Evolutionary conservation across 352 stramenopile species (phyloP).

Genomic region (Pythium diclinum): DNA sequence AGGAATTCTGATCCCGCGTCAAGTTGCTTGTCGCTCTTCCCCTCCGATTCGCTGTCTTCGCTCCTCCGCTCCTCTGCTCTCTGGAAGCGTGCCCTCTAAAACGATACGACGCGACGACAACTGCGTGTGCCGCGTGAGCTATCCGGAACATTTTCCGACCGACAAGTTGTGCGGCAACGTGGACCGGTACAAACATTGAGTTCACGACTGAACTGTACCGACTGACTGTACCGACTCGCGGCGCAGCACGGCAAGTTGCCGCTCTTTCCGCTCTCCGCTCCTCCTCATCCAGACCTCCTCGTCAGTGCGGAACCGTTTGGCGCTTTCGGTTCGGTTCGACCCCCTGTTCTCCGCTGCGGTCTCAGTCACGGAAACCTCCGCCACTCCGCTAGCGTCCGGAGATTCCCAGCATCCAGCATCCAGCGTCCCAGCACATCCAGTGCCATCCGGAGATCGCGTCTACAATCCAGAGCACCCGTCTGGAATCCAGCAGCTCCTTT

Average conservation of each 20-base stretch:
- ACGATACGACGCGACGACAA: neutral
- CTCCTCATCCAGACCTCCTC: slow-evolving; percentile 12
- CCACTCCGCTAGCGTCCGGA: slow-evolving; percentile 5
- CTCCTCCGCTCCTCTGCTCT: neutral
- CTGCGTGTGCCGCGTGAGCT: neutral
- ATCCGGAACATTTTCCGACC: slow-evolving; percentile 1
- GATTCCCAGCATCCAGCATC: neutral
- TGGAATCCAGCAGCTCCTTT: neutral
- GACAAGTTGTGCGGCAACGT: neutral
- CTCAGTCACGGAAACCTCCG: slow-evolving; percentile 4
- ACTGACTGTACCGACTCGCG: slow-evolving; percentile 5
- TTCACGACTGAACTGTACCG: neutral
- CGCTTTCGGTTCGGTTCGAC: slow-evolving; percentile 6
- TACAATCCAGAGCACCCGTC: neutral
- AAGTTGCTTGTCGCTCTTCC: neutral
- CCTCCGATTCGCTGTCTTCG: neutral
- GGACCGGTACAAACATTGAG: neutral
- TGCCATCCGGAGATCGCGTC: neutral
- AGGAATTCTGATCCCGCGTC: neutral
- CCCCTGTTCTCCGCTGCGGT: slow-evolving; percentile 3
- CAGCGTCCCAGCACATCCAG: neutral
- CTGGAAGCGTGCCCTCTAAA: slow-evolving; percentile 1
- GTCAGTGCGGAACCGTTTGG: slow-evolving; percentile 14
- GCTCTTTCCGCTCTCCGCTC: slow-evolving; percentile 3
- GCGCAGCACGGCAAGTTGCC: slow-evolving; percentile 1